Base-by-base conservation (phyloP, 371 early-diverging fungal species). In the Entomophthora muscae region DNA sequence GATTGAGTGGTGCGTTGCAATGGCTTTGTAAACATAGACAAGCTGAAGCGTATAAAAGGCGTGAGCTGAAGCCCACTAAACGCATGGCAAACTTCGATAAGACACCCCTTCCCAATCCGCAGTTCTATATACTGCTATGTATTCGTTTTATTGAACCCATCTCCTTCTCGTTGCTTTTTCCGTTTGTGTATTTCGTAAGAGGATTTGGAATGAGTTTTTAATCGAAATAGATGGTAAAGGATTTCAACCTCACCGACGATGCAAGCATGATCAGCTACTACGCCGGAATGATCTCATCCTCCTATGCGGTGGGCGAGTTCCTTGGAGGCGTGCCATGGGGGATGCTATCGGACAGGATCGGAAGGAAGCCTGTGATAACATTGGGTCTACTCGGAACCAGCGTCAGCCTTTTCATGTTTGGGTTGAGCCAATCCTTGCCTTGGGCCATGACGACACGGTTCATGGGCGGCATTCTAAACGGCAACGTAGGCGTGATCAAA, bases 401-500 rank as follows among this genome's bases (percentile, higher is more conserved):
- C 2, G 64, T 83, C 1, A 76, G 83, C 24, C 78, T 78, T 27
- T 28, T 85, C 22, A 56, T 83, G 31, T 91, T 95, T 72, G 95
- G 91, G 0, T 64, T 88, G n/a, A 81, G 84, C 42, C 78, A 76
- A 28, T 77, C 82, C 0, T 79, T 81, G 53, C 52, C 68, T 3
- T 82, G 79, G 81, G 92, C 91, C 1, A 63, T 91, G 26, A 65
- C 71, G 3, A 72, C 81, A 3, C 79, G 91, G 3, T 71, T 76
- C 21, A 61, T 83, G 51, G 83, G 84, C 66, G 95, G 95, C 17
- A 61, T 88, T 24, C 66, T 92, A 52, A 89, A 88, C 68, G 84
- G 82, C 21, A 94, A 91, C 66, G 76, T 87, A 5, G 87, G 86
- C 3, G 89, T 91, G 1, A 75, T 86, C 31, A 93, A 92, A 68